Base-by-base conservation (phyloP, 208 protist species). In the Crithidia bombi region DNA sequence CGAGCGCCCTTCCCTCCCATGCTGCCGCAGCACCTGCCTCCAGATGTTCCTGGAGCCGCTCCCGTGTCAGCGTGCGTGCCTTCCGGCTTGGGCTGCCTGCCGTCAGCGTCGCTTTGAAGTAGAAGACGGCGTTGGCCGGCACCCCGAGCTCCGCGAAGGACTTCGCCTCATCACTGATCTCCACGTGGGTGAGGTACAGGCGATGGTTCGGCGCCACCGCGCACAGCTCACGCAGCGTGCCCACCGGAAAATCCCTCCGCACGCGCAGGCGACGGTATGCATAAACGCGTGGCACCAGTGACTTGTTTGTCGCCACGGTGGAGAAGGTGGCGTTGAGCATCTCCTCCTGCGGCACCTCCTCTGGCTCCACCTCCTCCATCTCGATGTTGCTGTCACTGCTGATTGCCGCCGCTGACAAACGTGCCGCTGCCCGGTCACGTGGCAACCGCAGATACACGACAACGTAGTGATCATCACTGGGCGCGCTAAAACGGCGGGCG, bases 171-270 rank as follows among this genome's bases (percentile, higher is more conserved):
- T 80, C 69, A n/a, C 35, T 23, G 32, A 82, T 35, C 47, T 68
- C 72, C 32, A 19, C 56, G 46, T 78, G 62, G 10, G 72, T 77
- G 25, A 80, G 38, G 50, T 77, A 64, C 11, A 91, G 82, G 25
- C 71, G 69, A 21, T 79, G 58, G 14, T 41, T 14, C 19, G 43
- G 10, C 15, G 35, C 39, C 32, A 87, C 68, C 35, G 54, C 65
- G 59, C 81, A 87, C 35, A 91, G 67, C 69, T 86, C 86, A n/a
- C 86, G 82, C 58, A 91, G 62, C 23, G 81, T 83, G 47, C 82
- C 86, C 17, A 89, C 72, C 15, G 86, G 82, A 62, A 81, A 88
- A 46, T 75, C 65, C 28, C 58, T 73, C 32, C 47, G 36, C 30
- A 91, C 73, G 21, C 86, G 86, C 66, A 91, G 69, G 17, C 68